A percentile compares a stretch with the other conserved stretches of the same genome.
Conservation (phyloP, 2,329 filamentous ascomycete genomes). For the Plectosphaerella sp. region DNA sequence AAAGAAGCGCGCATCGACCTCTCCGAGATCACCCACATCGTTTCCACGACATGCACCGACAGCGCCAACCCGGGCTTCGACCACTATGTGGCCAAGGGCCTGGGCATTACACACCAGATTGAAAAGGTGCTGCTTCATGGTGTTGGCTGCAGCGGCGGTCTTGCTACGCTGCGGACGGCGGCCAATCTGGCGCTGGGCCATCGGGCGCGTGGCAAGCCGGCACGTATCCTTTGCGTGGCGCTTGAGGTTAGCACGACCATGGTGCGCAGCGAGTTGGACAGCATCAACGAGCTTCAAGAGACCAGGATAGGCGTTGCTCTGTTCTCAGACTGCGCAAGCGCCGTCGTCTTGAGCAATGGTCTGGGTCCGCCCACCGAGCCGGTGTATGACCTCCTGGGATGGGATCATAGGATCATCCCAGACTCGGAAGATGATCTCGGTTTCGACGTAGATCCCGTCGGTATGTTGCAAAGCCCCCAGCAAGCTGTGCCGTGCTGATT, state of each 20-base stretch:
- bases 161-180: constrained; percentile 58
- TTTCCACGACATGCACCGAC: constrained; percentile 65
- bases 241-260: constrained; percentile 59
- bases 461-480: constrained; percentile 26
- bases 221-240: constrained; percentile 60
- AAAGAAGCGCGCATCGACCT: constrained; percentile 47
- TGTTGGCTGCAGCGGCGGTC: constrained; percentile 61
- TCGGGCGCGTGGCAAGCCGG: constrained; percentile 51
- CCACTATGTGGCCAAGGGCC: constrained; percentile 55
- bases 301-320: constrained; percentile 61
- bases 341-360: constrained; percentile 60
- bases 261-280: constrained; percentile 61
- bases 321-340: constrained; percentile 69
- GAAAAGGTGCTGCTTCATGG: constrained; percentile 64
- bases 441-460: constrained; percentile 60
- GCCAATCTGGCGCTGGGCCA: constrained; percentile 63
- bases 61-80: constrained; percentile 67
- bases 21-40: constrained; percentile 58
- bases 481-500: too few species aligned
- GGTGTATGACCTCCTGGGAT: constrained; percentile 59
- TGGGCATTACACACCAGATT: constrained; percentile 53
- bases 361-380: constrained; percentile 42
- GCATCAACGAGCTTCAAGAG: constrained; percentile 53
- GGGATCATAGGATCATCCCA: constrained; percentile 59
- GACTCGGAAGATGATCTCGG: constrained; percentile 59